Evolutionary conservation across 202 grass and related monocot genomes (phyloP).

Genomic region (Saccharum hybrid): DNA sequence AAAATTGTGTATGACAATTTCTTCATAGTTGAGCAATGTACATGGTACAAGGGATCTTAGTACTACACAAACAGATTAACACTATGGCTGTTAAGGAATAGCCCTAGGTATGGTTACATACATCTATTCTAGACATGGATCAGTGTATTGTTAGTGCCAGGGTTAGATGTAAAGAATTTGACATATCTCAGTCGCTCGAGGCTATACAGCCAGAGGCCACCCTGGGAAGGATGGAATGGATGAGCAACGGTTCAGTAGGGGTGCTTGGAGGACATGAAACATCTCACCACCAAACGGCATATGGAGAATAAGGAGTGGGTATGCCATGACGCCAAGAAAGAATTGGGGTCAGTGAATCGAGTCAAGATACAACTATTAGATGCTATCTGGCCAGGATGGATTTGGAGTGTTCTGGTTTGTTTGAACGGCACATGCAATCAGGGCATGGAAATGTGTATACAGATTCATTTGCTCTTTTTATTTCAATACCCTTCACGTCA

Average conservation of each 20-base stretch:
- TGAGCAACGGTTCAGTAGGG: slow-evolving; percentile 38
- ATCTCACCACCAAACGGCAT: slow-evolving; percentile 55
- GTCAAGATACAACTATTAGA: slow-evolving; percentile 49
- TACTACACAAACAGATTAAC: slow-evolving; percentile 32
- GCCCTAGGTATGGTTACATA: slow-evolving; percentile 42
- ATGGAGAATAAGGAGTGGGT: slow-evolving; percentile 78
- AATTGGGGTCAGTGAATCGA: slow-evolving; percentile 50
- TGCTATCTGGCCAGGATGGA: slow-evolving; percentile 62
- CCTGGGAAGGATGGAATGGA: slow-evolving; percentile 19
- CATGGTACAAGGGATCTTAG: slow-evolving; percentile 16
- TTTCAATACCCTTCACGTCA: slow-evolving; percentile 85
- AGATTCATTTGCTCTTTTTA: slow-evolving; percentile 92
- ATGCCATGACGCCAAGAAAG: slow-evolving; percentile 37
- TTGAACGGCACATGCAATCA: slow-evolving; percentile 84
- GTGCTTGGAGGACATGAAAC: slow-evolving; percentile 34
- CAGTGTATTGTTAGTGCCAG: slow-evolving; percentile 52
- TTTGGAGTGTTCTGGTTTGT: slow-evolving; percentile 67
- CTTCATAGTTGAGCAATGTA: slow-evolving; percentile 49
- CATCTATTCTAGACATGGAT: slow-evolving; percentile 27
- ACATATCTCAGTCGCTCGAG: slow-evolving; percentile 2
- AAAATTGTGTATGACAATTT: slow-evolving; percentile 31
- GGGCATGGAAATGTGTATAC: slow-evolving; percentile 91
- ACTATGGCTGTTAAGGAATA: slow-evolving; percentile 25
- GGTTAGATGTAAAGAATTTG: slow-evolving; percentile 37
- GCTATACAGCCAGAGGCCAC: slow-evolving; percentile 35